These are phyloP conservation scores for Kazachstania africana DNA, from an alignment of 805 yeast genomes.

Conservation along the genomic window DNA sequence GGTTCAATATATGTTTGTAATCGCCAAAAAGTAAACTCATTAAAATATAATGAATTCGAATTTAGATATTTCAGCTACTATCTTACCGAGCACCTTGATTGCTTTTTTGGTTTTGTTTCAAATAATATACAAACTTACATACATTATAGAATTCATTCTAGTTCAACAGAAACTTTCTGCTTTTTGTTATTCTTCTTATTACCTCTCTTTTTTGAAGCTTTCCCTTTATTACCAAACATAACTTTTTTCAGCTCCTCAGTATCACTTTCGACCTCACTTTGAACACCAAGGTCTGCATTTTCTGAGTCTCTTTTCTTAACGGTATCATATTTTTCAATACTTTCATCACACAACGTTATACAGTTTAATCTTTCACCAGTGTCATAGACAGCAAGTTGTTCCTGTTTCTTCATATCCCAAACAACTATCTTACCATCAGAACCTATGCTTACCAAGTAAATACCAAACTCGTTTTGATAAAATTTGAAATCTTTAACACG, in stretches of 20 bases:
- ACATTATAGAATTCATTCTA: constrained; percentile 42
- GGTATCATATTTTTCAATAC: constrained; percentile 58
- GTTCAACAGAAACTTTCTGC: constrained; percentile 41
- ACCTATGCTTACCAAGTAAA: constrained; percentile 64
- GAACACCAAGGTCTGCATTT: constrained; percentile 44
- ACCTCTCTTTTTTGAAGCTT: constrained; percentile 30
- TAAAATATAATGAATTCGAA: too few species aligned
- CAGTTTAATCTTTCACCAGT: constrained; percentile 89
- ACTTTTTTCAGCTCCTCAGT: constrained; percentile 53
- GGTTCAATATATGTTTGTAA: too few species aligned
- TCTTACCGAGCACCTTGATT: too few species aligned
- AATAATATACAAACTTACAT: too few species aligned
- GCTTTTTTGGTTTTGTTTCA: too few species aligned
- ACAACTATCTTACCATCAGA: constrained; percentile 90
- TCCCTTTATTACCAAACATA: constrained; percentile 41
- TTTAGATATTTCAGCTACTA: too few species aligned
- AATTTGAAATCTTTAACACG: constrained; percentile 73
- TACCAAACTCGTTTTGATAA: constrained; percentile 31
- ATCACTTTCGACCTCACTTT: constrained; percentile 67
- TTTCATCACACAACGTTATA: constrained; percentile 63
- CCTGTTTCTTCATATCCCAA: constrained; percentile 62
- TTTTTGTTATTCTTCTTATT: constrained; percentile 30
- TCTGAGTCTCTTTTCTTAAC: constrained; percentile 52
- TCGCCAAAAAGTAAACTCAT: too few species aligned
- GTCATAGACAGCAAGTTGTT: constrained; percentile 82